Evolutionary conservation across 345 rosid species (phyloP).

Genomic region (Linum usitatissimum): DNA sequence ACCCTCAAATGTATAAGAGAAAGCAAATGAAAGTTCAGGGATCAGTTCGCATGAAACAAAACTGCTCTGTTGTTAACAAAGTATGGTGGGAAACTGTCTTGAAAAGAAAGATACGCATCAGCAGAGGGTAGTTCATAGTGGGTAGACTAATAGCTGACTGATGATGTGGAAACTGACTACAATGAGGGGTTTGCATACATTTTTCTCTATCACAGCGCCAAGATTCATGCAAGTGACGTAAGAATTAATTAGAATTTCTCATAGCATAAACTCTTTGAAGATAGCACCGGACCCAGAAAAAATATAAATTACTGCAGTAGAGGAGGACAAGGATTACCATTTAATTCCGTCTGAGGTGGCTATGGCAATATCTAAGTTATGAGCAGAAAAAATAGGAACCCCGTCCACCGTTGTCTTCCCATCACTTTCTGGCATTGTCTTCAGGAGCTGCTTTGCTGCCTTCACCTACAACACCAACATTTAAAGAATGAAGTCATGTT

Average conservation of each 20-base stretch:
- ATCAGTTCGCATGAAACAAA: not conserved
- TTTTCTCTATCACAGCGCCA: not conserved
- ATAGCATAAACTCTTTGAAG: not conserved
- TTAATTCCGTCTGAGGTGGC: slow-evolving; percentile 87
- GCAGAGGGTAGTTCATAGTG: not conserved
- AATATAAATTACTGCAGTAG: not conserved
- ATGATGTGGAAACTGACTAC: not conserved
- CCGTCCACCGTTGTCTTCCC: slow-evolving; percentile 60
- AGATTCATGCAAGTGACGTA: not conserved
- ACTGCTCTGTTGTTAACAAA: not conserved
- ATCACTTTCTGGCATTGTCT: slow-evolving; percentile 40
- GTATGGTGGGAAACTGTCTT: too few species aligned
- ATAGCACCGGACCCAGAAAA: not conserved
- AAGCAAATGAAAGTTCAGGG: not conserved
- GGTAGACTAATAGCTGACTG: not conserved
- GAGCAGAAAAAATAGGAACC: slow-evolving; percentile 88
- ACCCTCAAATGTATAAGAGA: not conserved
- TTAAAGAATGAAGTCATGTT: not conserved
- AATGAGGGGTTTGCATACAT: not conserved
- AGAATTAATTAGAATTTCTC: not conserved
- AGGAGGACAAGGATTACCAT: slow-evolving; percentile 32
- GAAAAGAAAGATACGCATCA: not conserved
- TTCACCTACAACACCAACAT: slow-evolving; percentile 45
- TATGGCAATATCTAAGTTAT: slow-evolving; percentile 90
- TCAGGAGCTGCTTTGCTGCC: slow-evolving; percentile 82